These are phyloP conservation scores for Penicillium hordei DNA, from an alignment of 2,329 filamentous ascomycete species.

Conservation along the genomic window DNA sequence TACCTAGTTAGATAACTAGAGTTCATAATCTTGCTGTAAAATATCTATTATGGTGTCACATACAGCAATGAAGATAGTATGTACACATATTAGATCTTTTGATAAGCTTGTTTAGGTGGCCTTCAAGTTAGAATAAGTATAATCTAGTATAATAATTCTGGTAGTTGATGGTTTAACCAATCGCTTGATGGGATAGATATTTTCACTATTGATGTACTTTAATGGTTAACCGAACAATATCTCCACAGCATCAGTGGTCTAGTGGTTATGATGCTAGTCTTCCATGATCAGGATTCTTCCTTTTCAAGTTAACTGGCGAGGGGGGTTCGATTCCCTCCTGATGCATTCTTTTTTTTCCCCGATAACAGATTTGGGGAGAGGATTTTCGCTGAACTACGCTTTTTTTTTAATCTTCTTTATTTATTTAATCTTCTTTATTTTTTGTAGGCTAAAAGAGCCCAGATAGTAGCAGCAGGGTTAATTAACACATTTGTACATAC, in stretches of 20 bases:
- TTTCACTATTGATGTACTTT: background rate
- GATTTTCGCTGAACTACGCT: background rate
- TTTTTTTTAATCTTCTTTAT: background rate
- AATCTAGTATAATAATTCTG: background rate
- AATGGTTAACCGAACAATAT: background rate
- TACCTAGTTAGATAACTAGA: too few species aligned
- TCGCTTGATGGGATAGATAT: background rate
- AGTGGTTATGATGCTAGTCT: constrained; percentile 4
- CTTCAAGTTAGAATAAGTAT: background rate
- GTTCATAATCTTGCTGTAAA: background rate
- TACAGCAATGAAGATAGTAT: background rate
- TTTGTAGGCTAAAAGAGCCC: background rate
- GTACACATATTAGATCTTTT: background rate
- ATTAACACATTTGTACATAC: background rate
- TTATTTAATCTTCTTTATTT: background rate
- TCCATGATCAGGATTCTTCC: background rate
- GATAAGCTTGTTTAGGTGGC: background rate
- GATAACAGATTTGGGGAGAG: background rate
- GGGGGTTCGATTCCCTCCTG: constrained; percentile 4
- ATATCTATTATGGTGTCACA: background rate
- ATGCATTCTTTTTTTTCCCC: background rate
- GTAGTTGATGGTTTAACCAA: background rate
- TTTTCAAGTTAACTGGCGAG: background rate
- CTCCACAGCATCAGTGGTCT: constrained; percentile 1
- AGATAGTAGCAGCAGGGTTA: background rate